Percentiles rank a stretch among this genome's conserved stretches.
Evolutionary conservation across 192 early-diverging fungal genomes (phyloP).

Genomic region (Backusella parvicylindrica): DNA sequence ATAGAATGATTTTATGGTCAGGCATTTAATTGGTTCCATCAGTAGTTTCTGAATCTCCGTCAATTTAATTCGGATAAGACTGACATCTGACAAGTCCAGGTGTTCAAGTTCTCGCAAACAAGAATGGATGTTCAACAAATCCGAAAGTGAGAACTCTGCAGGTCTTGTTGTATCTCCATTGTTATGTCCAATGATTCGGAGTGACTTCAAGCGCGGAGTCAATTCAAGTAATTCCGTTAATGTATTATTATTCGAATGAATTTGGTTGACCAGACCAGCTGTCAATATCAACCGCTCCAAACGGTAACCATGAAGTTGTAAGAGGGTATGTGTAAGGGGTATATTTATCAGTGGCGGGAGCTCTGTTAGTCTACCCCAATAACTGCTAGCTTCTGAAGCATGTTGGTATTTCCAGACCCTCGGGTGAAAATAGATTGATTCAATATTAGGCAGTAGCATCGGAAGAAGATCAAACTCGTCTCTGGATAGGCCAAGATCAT

Average conservation of each 20-base stretch:
- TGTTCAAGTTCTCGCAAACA: not conserved
- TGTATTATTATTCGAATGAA: not conserved
- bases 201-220: not conserved
- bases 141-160: not conserved
- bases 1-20: not conserved
- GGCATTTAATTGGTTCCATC: not conserved
- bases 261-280: not conserved
- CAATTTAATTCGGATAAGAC: not conserved
- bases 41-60: not conserved
- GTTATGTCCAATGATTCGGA: not conserved
- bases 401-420: not conserved
- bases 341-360: not conserved
- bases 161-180: not conserved
- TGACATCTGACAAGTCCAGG: not conserved
- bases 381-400: not conserved
- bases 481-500: not conserved
- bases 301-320: not conserved
- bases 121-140: not conserved
- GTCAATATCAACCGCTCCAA: not conserved
- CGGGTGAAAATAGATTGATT: not conserved
- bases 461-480: not conserved
- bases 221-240: not conserved
- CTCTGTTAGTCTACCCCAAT: not conserved
- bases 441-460: not conserved
- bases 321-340: not conserved